A percentile compares a stretch with the other conserved stretches of the same genome.
Conservation (phyloP, 2,329 filamentous ascomycete genomes). For the Colletotrichum sp. region DNA sequence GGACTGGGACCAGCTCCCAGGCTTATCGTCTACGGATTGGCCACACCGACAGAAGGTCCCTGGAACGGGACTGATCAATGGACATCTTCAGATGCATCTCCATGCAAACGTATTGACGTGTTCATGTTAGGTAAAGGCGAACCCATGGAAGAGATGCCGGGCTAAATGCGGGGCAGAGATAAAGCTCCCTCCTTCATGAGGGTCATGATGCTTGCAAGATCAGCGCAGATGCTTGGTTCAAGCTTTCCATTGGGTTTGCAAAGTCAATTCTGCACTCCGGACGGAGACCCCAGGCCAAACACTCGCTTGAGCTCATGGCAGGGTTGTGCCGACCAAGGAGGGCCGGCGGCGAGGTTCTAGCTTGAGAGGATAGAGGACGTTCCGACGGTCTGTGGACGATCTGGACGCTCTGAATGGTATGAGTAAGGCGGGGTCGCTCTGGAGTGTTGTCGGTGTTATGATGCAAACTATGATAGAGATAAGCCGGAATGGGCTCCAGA, state of each 20-base stretch:
- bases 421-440: constrained; percentile 3
- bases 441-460: not conserved
- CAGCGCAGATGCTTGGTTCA: not conserved
- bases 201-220: constrained; percentile 15
- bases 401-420: not conserved
- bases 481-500: constrained; percentile 18
- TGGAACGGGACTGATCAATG: constrained; percentile 11
- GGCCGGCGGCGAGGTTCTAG: not conserved
- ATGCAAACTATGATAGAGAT: constrained; percentile 21
- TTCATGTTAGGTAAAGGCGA: constrained; percentile 22
- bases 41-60: not conserved
- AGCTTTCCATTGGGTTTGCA: constrained; percentile 4
- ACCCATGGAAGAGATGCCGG: constrained; percentile 3
- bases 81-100: not conserved
- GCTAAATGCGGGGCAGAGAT: constrained; percentile 20
- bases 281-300: not conserved
- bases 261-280: not conserved
- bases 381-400: not conserved
- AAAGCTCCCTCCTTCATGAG: constrained; percentile 8
- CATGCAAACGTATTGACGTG: constrained; percentile 11
- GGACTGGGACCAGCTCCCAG: constrained; percentile 4
- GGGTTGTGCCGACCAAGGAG: not conserved
- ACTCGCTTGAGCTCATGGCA: not conserved
- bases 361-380: not conserved
- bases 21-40: constrained; percentile 14